These are phyloP conservation scores for Xylaria nigripes DNA, from an alignment of 495 filamentous ascomycete species.

Conservation along the genomic window DNA sequence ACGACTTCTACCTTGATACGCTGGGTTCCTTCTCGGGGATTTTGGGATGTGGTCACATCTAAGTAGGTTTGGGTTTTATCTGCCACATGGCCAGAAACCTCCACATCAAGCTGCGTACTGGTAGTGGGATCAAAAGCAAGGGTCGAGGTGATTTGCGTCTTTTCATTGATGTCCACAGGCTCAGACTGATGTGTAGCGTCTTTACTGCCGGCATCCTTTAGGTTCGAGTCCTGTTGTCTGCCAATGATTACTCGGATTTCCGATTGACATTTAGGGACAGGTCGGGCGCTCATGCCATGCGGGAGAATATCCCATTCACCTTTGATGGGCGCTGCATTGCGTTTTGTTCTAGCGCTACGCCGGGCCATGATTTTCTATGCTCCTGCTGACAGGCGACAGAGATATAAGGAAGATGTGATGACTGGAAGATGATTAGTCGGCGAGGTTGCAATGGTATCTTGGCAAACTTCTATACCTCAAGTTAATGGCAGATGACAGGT, in stretches of 20 bases:
- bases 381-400: neutral
- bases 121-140: neutral
- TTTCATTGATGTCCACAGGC: neutral
- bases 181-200: neutral
- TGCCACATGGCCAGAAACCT: neutral
- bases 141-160: neutral
- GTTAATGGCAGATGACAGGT: no score
- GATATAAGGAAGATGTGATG: neutral
- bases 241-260: neutral
- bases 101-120: neutral
- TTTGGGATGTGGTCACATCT: neutral
- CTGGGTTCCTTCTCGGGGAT: neutral
- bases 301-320: constrained; percentile 30
- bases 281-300: constrained; percentile 32
- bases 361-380: neutral
- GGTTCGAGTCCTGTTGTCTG: neutral
- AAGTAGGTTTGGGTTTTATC: neutral
- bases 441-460: neutral
- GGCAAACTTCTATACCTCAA: no score
- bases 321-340: constrained; percentile 16
- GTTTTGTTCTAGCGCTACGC: constrained; percentile 7
- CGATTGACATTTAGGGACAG: neutral
- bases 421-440: neutral
- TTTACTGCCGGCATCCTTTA: neutral
- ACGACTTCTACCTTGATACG: neutral